Evolutionary conservation across 2,329 filamentous ascomycete species (phyloP), one percentile per base, ranked within the genome.

Genomic region (Ceratocystis albifundus): DNA sequence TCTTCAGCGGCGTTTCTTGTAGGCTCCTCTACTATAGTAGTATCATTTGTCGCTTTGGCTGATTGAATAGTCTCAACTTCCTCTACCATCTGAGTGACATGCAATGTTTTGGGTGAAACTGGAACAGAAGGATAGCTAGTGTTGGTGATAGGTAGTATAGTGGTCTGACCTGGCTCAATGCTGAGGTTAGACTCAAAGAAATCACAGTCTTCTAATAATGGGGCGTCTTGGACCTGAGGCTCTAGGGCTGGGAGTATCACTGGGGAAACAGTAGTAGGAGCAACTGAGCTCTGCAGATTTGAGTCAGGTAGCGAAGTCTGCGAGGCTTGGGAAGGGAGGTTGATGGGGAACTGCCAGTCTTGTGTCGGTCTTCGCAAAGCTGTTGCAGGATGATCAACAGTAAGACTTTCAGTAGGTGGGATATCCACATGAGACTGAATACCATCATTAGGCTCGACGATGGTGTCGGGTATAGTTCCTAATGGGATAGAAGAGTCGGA

Each of bases 51-150:
- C 28, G 22, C 55, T n/a, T 30, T 20, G 15, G 4, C 30, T 5
- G 25, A 3, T 3, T 59, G 28, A n/a, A 28, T 36, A 4, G 25
- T 3, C 30, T n/a, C 28, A n/a, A 20, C 28, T n/a, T 59, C 28
- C 36, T 59, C 28, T 36, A 30, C 55, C 55, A 59, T 59, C 55
- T 59, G 55, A 36, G 32, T 12, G 6, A 57, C 55, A 59, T 59
- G 15, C 32, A 36, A 28, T n/a, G 55, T 59, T 59, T 59, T 59
- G 22, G 55, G 55, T 7, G 55, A 59, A 8, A 59, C 32, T 17
- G 55, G 55, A 59, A 59, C 55, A n/a, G 55, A 59, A 4, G 55
- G 28, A 25, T 59, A 20, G 4, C 12, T n/a, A 36, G 55, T 2
- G n/a, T 59, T 36, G 4, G n/a, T 20, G n/a, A 15, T 12, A 8